A percentile compares a stretch with the other conserved stretches of the same genome.
phyloP scores from a whole-genome alignment of 2,329 filamentous ascomycete genomes.

The Aciculosporium take region DNA sequence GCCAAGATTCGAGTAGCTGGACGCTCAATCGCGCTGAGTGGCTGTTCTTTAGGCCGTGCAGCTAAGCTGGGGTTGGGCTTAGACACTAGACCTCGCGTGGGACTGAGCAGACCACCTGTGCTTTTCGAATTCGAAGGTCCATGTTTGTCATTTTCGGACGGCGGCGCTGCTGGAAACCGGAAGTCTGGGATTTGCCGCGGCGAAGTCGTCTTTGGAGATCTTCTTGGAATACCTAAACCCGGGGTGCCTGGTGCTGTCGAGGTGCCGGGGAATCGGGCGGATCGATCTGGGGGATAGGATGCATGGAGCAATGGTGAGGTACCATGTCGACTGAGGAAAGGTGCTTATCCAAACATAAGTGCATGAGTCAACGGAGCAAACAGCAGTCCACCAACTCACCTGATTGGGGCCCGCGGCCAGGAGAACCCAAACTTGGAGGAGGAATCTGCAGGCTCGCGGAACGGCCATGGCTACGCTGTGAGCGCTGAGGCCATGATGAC shows the following conservation, averaged over 20 bases:
- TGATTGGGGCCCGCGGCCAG: conserved; percentile 24
- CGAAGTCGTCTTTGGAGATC: conserved; percentile 21
- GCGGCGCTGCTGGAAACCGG: conserved; percentile 37
- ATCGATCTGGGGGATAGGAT: conserved; percentile 38
- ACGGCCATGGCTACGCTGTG: conserved; percentile 53
- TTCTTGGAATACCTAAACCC: conserved; percentile 18
- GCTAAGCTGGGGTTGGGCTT: conserved; percentile 22
- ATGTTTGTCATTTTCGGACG: conserved; percentile 23
- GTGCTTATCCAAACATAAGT: conserved; percentile 10
- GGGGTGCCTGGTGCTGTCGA: conserved; percentile 34
- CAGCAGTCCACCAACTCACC: conserved; percentile 17
- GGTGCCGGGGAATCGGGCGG: conserved; percentile 25
- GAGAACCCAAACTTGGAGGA: conserved; percentile 26
- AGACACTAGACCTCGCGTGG: conserved; percentile 17
- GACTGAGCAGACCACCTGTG: conserved; percentile 27
- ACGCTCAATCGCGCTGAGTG: conserved; percentile 41
- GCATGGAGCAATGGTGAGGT: conserved; percentile 40
- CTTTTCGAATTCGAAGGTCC: conserved; percentile 14
- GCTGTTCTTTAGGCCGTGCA: conserved; percentile 27
- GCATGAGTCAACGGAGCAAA: background rate
- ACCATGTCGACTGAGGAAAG: conserved; percentile 28
- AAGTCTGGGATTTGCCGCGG: conserved; percentile 34
- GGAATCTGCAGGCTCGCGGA: conserved; percentile 69
- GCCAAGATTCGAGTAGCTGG: conserved; percentile 56
- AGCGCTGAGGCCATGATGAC: conserved; percentile 31